Evolutionary conservation across 331 rosid species (phyloP).

Genomic region (Telfairia occidentalis): DNA sequence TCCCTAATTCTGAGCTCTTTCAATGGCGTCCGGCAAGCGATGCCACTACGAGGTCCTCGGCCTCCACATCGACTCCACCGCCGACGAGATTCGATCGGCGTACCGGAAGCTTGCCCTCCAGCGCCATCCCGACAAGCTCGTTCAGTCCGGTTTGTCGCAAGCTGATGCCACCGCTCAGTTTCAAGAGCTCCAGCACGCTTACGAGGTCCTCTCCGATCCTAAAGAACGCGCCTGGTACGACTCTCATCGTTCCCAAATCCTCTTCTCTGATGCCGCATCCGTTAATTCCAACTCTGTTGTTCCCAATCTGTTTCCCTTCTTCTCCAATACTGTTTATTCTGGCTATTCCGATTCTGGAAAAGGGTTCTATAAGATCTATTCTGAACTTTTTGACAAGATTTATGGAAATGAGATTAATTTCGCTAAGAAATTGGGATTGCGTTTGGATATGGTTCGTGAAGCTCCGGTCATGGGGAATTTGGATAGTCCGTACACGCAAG

Average conservation of each 20-base stretch:
- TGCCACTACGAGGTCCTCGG: slow-evolving; percentile 95
- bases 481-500: slow-evolving; percentile 69
- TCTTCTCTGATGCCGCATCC: slow-evolving; percentile 59
- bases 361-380: slow-evolving; percentile 69
- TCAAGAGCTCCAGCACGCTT: slow-evolving; percentile 87
- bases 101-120: slow-evolving; percentile 77
- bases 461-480: slow-evolving; percentile 83
- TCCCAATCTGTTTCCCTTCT: slow-evolving; percentile 80
- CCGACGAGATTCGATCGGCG: slow-evolving; percentile 69
- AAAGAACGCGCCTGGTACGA: slow-evolving; percentile 97
- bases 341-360: slow-evolving; percentile 54
- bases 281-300: slow-evolving; percentile 34
- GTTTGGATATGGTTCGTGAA: slow-evolving; percentile 35
- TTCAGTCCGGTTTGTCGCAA: slow-evolving; percentile 62
- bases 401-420: slow-evolving; percentile 60
- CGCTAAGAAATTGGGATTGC: slow-evolving; percentile 50
- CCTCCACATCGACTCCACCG: slow-evolving; percentile 36
- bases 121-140: slow-evolving; percentile 94
- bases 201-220: slow-evolving; percentile 89
- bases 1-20: neutral
- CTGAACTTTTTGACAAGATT: slow-evolving; percentile 51
- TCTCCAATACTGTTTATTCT: slow-evolving; percentile 70
- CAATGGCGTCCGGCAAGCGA: slow-evolving; percentile 65
- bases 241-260: slow-evolving; percentile 90
- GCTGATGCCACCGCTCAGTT: slow-evolving; percentile 77